These are phyloP conservation scores for Ophioceras dolichostomum DNA, from an alignment of 2,329 filamentous ascomycete genomes.

Conservation along the genomic window DNA sequence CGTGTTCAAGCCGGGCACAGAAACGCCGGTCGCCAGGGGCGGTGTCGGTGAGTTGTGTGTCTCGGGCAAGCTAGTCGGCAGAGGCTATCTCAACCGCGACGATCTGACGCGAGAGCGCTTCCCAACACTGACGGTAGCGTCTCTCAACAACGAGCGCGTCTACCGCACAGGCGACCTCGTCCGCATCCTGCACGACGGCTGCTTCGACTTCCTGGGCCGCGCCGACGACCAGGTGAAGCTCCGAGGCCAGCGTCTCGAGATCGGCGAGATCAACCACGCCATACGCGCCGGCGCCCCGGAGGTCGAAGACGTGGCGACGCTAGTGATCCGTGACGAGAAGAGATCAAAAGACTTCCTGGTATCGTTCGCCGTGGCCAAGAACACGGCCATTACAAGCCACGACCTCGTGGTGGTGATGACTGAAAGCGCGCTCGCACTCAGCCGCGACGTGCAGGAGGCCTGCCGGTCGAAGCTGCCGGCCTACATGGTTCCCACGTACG, in stretches of 20 bases:
- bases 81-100: conserved; percentile 72
- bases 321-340: conserved; percentile 59
- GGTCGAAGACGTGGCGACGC: conserved; percentile 60
- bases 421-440: conserved; percentile 23
- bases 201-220: conserved; percentile 78
- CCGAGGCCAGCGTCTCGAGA: conserved; percentile 76
- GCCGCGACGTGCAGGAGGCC: conserved; percentile 38
- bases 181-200: conserved; percentile 64
- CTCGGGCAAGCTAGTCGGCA: conserved; percentile 75
- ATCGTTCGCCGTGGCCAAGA: conserved; percentile 48
- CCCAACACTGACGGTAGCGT: conserved; percentile 41
- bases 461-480: conserved; percentile 59
- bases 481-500: conserved; percentile 88
- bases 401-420: conserved; percentile 5
- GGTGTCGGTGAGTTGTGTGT: conserved; percentile 82
- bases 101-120: conserved; percentile 72
- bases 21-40: conserved; percentile 61
- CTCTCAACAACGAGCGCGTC: conserved; percentile 42
- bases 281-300: conserved; percentile 48
- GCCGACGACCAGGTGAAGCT: conserved; percentile 90
- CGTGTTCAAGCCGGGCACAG: conserved; percentile 59
- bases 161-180: conserved; percentile 89
- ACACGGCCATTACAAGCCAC: neutral
- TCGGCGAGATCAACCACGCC: conserved; percentile 81
- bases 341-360: conserved; percentile 76